These are phyloP conservation scores for Aegilops sharonensis DNA, from an alignment of 176 grass and related monocot genomes.

Conservation along the genomic window DNA sequence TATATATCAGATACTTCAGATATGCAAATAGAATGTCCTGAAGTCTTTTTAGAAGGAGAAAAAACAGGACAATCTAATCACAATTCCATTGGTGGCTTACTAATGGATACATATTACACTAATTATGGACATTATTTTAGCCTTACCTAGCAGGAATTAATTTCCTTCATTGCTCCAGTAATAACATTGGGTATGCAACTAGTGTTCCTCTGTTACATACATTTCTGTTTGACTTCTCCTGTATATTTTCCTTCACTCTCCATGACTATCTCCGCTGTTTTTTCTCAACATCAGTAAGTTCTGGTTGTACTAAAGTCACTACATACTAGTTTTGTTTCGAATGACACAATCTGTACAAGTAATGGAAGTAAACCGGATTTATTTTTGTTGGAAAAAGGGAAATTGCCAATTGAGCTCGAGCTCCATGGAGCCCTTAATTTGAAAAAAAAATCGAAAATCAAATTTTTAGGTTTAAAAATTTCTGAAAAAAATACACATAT, in stretches of 20 bases:
- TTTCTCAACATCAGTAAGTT: not conserved
- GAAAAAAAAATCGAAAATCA: too few species aligned
- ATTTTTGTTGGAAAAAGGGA: not conserved
- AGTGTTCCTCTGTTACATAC: constrained; percentile 2
- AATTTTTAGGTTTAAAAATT: too few species aligned
- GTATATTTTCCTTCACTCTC: not conserved
- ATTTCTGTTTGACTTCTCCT: not conserved
- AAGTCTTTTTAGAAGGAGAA: not conserved
- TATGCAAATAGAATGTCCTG: constrained; percentile 15
- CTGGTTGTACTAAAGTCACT: not conserved
- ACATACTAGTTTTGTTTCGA: not conserved
- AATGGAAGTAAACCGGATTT: not conserved
- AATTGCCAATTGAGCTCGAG: too few species aligned
- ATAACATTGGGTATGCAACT: not conserved
- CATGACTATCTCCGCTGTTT: not conserved
- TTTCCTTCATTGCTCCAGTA: not conserved
- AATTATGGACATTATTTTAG: not conserved
- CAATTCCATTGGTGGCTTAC: not conserved
- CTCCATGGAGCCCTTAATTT: too few species aligned
- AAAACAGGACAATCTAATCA: not conserved
- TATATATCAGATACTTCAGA: not conserved
- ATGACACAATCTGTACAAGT: not conserved
- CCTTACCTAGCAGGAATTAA: not conserved
- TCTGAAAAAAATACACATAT: too few species aligned
- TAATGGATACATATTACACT: not conserved